Evolutionary conservation across 345 rosid genomes (phyloP), one percentile per base, ranked within the genome.

Genomic region (Geranium brycei): DNA sequence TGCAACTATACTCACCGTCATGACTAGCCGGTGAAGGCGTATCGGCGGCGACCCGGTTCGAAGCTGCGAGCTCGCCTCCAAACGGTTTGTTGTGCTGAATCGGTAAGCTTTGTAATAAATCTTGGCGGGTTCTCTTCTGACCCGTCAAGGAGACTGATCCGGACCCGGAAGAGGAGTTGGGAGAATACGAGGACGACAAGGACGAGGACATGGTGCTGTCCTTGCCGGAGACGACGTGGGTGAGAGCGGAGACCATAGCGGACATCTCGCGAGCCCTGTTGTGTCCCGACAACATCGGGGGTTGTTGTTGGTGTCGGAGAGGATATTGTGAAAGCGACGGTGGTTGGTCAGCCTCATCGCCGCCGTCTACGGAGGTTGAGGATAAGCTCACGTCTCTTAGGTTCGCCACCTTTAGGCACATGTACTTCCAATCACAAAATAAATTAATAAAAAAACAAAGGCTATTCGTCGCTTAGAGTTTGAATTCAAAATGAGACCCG

Each of bases 191-290:
- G 61, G n/a, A 77, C 17, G 3, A 70, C 76, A 4, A 23, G 28
- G 3, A 70, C 76, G 3, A 23, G 28, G 28, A 23, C 28, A 23
- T 23, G 28, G 28, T 2, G 28, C 28, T 23, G 28, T 23, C 28
- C 28, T 23, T 23, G 28, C 87, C 82, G 0, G 89, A 82, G 18
- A 82, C 84, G 32, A 85, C 93, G 12, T 81, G 82, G 12, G 95
- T 78, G 7, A 88, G 82, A 17, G 91, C 93, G 0, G 91, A 79
- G 4, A 88, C 93, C 75, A 91, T 86, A 0, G 84, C 83, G 0
- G 95, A 82, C 87, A 78, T 82, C 83, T 86, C 96, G 2, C 76
- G 66, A 2, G 69, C 66, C 17, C 67, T 64, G 61, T 74, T 62
- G 72, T 73, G 75, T 0, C 75, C 78, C 17, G 78, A 71, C 41